Conservation (phyloP, 306 rosid species). For the Vigna nakashimae region DNA sequence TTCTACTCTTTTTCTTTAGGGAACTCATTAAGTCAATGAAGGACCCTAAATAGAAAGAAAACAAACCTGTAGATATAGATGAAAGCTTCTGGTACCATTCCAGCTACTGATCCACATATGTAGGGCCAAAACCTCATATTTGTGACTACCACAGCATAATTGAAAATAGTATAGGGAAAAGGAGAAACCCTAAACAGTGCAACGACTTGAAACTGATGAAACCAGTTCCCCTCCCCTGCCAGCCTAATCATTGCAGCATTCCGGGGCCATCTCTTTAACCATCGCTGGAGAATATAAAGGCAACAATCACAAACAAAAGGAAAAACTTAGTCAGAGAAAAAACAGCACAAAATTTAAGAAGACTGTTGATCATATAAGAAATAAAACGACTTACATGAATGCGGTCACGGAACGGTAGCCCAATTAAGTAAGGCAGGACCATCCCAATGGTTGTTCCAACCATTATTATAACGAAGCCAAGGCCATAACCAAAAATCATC, state of each 20-base stretch:
- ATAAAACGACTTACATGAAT: conserved; percentile 75
- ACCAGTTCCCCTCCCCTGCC: conserved; percentile 94
- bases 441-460: conserved; percentile 96
- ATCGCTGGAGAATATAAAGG: conserved; percentile 63
- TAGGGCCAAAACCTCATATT: conserved; percentile 95
- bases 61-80: conserved; percentile 88
- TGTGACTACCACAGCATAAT: conserved; percentile 93
- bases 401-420: conserved; percentile 77
- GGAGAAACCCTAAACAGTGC: conserved; percentile 92
- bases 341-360: background rate
- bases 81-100: conserved; percentile 99
- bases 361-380: background rate
- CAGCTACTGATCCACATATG: conserved; percentile 85
- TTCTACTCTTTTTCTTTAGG: background rate
- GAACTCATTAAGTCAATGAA: background rate
- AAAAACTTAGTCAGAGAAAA: conserved; percentile 3
- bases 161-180: conserved; percentile 96
- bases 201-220: conserved; percentile 88
- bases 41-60: conserved; percentile 19
- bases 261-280: conserved; percentile 93
- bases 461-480: conserved; percentile 91
- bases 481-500: conserved; percentile 97
- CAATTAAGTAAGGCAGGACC: conserved; percentile 92
- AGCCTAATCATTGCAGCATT: conserved; percentile 90
- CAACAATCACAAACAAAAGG: conserved; percentile 24